These are phyloP conservation scores for Neofusicoccum ribis DNA, from an alignment of 2,329 filamentous ascomycete species.

Conservation along the genomic window DNA sequence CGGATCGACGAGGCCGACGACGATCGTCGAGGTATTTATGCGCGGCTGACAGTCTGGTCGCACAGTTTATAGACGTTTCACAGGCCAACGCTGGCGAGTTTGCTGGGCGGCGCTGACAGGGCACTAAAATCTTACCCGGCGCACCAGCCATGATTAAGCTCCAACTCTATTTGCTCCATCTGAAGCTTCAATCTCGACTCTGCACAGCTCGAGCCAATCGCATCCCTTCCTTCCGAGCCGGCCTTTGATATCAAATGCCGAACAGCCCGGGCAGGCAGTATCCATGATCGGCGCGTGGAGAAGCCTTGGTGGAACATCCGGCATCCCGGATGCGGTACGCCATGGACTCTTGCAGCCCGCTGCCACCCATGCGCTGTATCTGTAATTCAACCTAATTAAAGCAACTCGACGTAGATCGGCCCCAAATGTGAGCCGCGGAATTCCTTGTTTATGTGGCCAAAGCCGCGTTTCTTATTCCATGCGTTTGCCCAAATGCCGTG, in stretches of 20 bases:
- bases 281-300: conserved; percentile 2
- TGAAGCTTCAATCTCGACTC: not conserved
- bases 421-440: not conserved
- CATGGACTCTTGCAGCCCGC: conserved; percentile 3
- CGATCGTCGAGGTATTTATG: conserved; percentile 1
- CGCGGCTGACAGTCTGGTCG: conserved; percentile 2
- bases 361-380: not conserved
- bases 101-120: not conserved
- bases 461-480: not conserved
- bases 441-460: not conserved
- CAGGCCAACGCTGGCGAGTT: not conserved
- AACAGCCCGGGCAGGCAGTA: not conserved
- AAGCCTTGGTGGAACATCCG: conserved; percentile 1
- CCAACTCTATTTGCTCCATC: conserved; percentile 9
- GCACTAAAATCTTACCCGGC: conserved; percentile 3
- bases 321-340: not conserved
- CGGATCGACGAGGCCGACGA: not conserved
- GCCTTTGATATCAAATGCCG: not conserved
- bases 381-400: not conserved
- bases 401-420: not conserved
- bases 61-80: not conserved
- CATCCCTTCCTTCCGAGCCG: not conserved
- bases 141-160: conserved; percentile 1
- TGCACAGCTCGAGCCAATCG: not conserved
- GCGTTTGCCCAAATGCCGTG: not conserved